phyloP scores from a whole-genome alignment of 371 early-diverging fungal genomes.

The Syncephalastrum sp. region DNA sequence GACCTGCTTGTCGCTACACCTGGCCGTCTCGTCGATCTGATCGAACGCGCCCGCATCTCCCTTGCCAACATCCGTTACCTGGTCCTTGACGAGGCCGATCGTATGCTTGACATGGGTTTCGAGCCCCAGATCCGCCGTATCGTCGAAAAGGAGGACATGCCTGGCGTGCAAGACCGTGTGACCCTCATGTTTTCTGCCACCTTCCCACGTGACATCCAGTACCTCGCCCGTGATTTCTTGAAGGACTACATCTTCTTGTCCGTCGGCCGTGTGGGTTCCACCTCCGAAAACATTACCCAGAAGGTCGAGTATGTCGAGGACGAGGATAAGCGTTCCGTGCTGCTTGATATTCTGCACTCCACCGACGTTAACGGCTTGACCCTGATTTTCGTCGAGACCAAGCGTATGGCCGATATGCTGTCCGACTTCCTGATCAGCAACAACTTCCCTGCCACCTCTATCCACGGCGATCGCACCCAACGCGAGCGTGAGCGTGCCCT shows the following conservation, averaged over 20 bases:
- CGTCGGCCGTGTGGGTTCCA: slow-evolving; percentile 58
- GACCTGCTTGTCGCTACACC: slow-evolving; percentile 99
- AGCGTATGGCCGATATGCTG: slow-evolving; percentile 97
- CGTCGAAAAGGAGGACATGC: slow-evolving; percentile 79
- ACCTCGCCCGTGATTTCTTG: slow-evolving; percentile 89
- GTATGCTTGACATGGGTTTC: slow-evolving; percentile 99
- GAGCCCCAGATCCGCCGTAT: slow-evolving; percentile 93
- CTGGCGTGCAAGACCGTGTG: slow-evolving; percentile 15
- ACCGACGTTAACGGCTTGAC: slow-evolving; percentile 70
- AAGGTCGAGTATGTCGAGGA: slow-evolving; percentile 72
- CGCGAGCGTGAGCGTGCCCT: slow-evolving; percentile 95
- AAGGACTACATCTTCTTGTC: slow-evolving; percentile 51
- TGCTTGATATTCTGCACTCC: slow-evolving; percentile 83
- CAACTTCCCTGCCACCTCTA: slow-evolving; percentile 92
- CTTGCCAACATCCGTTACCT: slow-evolving; percentile 84
- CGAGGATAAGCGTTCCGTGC: slow-evolving; percentile 82
- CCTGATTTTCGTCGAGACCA: slow-evolving; percentile 98
- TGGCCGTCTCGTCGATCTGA: slow-evolving; percentile 95
- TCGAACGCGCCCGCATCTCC: slow-evolving; percentile 77
- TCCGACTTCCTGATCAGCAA: slow-evolving; percentile 70
- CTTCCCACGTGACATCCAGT: slow-evolving; percentile 92
- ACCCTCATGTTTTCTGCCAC: slow-evolving; percentile 99
- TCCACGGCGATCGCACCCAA: slow-evolving; percentile 97
- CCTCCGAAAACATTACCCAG: slow-evolving; percentile 53
- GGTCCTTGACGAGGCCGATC: slow-evolving; percentile 98